A percentile compares a stretch with the other conserved stretches of the same genome.
Evolutionary conservation across 495 filamentous ascomycete species (phyloP).

Genomic region (Neurospora pannonica): DNA sequence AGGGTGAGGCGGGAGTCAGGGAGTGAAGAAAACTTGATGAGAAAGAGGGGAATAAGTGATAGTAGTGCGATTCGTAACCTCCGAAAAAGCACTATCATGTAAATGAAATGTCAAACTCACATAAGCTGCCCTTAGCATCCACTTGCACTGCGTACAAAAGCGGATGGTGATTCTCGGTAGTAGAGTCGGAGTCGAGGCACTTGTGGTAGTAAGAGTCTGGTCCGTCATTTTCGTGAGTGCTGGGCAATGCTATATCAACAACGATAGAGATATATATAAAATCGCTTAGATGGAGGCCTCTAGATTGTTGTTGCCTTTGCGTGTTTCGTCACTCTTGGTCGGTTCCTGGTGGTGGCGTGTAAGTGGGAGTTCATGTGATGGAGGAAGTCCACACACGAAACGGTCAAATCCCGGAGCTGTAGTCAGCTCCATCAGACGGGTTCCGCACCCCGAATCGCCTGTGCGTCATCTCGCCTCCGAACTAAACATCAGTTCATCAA

Average conservation of each 20-base stretch:
- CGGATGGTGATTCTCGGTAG: constrained; percentile 56
- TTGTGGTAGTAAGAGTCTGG: not conserved
- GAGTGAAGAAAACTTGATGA: not conserved
- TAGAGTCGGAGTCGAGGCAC: constrained; percentile 11
- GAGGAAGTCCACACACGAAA: not conserved
- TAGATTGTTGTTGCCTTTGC: not conserved
- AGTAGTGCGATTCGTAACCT: not conserved
- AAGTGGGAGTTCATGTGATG: not conserved
- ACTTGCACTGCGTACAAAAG: constrained; percentile 82
- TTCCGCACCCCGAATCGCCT: not conserved
- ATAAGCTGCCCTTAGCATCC: constrained; percentile 81
- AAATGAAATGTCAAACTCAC: constrained; percentile 36
- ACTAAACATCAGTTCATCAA: not conserved
- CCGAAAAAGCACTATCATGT: not conserved
- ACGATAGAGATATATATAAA: not conserved
- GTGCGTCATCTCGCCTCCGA: not conserved
- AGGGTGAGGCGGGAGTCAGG: not conserved
- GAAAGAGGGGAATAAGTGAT: not conserved
- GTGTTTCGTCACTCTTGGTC: not conserved
- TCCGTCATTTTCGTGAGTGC: not conserved
- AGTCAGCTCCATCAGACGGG: not conserved
- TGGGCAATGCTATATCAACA: not conserved
- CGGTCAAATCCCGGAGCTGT: not conserved
- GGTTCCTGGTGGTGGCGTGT: not conserved
- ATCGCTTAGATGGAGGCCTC: not conserved